Evolutionary conservation across 148 eudicot genomes (phyloP).

Genomic region (Polygonum aviculare): DNA sequence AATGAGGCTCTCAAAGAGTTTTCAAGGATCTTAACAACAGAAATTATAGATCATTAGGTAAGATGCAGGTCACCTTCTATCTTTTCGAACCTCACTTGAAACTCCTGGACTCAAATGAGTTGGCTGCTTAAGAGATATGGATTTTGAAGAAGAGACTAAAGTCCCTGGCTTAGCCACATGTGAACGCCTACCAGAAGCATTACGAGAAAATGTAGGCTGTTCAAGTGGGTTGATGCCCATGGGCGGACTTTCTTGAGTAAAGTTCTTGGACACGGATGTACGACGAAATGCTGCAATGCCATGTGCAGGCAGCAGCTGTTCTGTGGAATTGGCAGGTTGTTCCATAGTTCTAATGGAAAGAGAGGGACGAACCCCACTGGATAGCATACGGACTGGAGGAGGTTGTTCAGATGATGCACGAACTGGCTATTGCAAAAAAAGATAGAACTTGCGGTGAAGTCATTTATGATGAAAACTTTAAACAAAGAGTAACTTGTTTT

Average conservation of each 20-base stretch:
- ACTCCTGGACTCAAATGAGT: slow-evolving; percentile 12
- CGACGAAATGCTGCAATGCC: slow-evolving; percentile 23
- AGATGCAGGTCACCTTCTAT: neutral
- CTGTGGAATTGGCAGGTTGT: slow-evolving; percentile 20
- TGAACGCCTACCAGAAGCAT: neutral
- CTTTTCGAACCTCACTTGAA: neutral
- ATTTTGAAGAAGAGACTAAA: slow-evolving; percentile 56
- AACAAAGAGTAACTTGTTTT: neutral
- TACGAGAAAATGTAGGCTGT: neutral
- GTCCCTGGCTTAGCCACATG: slow-evolving; percentile 1
- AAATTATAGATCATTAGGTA: neutral
- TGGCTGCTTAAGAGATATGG: slow-evolving; percentile 45
- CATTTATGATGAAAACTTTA: neutral
- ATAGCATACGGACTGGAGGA: no score
- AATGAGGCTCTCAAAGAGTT: neutral
- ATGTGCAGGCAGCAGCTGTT: slow-evolving; percentile 38
- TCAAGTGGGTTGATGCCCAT: neutral
- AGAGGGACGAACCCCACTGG: no score
- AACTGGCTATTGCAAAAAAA: slow-evolving; percentile 34
- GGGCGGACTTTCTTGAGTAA: slow-evolving; percentile 33
- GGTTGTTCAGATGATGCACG: slow-evolving; percentile 24
- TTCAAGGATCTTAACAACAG: neutral
- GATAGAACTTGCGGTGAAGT: neutral
- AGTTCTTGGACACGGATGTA: slow-evolving; percentile 13
- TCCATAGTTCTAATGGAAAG: no score